Conservation (phyloP, 805 yeast species). For the Teunomyces pallodes region DNA sequence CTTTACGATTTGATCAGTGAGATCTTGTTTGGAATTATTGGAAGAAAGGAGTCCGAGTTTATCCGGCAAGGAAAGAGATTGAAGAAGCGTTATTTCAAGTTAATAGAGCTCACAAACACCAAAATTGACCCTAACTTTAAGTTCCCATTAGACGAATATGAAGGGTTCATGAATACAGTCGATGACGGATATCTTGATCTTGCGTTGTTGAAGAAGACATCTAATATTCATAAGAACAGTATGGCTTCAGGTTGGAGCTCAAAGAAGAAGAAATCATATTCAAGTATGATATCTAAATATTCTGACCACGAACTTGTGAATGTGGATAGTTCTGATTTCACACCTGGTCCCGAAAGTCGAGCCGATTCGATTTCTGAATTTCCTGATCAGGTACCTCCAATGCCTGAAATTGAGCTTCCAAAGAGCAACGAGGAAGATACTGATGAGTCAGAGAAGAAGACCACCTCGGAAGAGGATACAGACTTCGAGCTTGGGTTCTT, state of each 20-base stretch:
- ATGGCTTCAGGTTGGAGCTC: constrained; percentile 16
- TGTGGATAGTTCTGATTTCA: constrained; percentile 5
- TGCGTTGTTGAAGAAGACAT: constrained; percentile 48
- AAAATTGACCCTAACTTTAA: constrained; percentile 21
- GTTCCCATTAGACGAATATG: constrained; percentile 50
- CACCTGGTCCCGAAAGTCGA: constrained; percentile 1
- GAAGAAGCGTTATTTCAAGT: constrained; percentile 24
- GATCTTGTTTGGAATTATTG: constrained; percentile 65
- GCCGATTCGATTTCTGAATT: not conserved
- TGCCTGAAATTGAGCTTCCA: not conserved
- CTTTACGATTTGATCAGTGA: constrained; percentile 69
- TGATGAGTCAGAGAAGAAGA: constrained; percentile 22
- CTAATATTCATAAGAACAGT: constrained; percentile 26
- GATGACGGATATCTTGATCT: constrained; percentile 67
- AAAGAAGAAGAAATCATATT: constrained; percentile 15
- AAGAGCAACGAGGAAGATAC: constrained; percentile 17
- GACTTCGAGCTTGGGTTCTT: constrained; percentile 30
- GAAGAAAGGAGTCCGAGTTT: constrained; percentile 59
- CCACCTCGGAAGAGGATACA: constrained; percentile 27
- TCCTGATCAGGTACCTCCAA: not conserved
- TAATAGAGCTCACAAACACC: constrained; percentile 23
- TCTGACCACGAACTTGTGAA: not conserved
- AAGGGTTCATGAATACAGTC: constrained; percentile 53
- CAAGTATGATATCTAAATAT: not conserved
- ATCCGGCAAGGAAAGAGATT: constrained; percentile 39